Evolutionary conservation across 192 early-diverging fungal species (phyloP), one percentile per base, ranked within the genome.

Genomic region (Podila horticola): DNA sequence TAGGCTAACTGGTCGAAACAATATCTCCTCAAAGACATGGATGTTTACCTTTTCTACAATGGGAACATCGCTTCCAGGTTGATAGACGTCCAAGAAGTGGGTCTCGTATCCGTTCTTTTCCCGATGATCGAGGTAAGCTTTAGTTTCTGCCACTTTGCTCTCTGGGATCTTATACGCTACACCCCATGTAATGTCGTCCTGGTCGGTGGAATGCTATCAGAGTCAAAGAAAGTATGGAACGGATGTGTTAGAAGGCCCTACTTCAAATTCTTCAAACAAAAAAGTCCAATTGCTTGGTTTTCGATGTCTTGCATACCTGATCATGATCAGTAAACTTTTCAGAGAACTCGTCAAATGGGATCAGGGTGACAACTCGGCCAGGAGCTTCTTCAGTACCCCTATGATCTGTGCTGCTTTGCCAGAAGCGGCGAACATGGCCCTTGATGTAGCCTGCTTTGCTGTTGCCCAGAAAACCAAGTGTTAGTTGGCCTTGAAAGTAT

Each of bases 51-150:
- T 84, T 66, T 83, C 82, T 24, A 94, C 87, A n/a, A 86, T 82
- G 29, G 76, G 76, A 20, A 69, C 71, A 20, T 64, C 62, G 11
- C 30, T 66, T 4, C 68, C 73, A 8, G 82, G 79, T 20, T 84
- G 79, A 79, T 82, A 94, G 15, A 96, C 90, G 29, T 92, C 86
- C 13, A 90, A 83, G 48, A 85, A 79, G 34, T 91, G 89, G 20
- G 87, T 84, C 5, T 89, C 83, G 68, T 98, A 98, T 5, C 97
- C 97, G 72, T 95, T 93, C 87, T 91, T 96, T 86, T 98, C 97
- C 31, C 97, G 86, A 75, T 94, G 90, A 66, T 96, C 95, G 58
- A 98, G 75, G 55, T 96, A 94, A 24, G 84, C 85, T 36, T 87
- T 85, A 8, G 96, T 95, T 20, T 82, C 74, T 66, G 85, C 87